Base-by-base conservation (phyloP, 805 yeast species). In the Debaryomyces tyrocola region DNA sequence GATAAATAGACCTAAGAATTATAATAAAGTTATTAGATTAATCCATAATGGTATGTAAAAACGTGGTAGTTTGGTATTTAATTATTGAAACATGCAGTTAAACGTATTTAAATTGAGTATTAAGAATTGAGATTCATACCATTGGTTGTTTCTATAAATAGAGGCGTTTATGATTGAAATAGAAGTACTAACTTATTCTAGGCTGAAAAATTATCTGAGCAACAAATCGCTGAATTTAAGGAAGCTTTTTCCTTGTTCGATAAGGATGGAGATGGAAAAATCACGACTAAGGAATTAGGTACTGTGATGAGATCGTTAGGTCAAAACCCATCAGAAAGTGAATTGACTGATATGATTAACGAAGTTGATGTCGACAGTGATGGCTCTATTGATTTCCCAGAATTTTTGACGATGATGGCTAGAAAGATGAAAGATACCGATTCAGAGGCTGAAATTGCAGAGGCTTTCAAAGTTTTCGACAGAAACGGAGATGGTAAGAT, bases 221-320 rank as follows among this genome's bases (percentile, higher is more conserved):
- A 90, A 70, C 99, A 94, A 74, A 90, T 94, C 58, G 86, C 94
- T 49, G 98, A 94, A 62, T 94, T 94, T 74, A 90, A 90, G 70
- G 99, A 94, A 76, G 99, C 99, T 5, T 94, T 94, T 67, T 90
- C 97, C 51, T 81, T 94, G 54, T 94, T 94, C 59, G 99, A 94
- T 77, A 90, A 90, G 68, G 96, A 94, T 67, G 87, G 91, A 63
- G 97, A 91, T 70, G 99, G 99, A 55, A 89, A 90, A 64, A 94
- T 94, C 75, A 90, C 97, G 48, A 88, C 97, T 58, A 82, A 88
- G 62, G 99, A 94, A 73, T 79, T 94, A 57, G 97, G 98, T 54
- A 90, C 97, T 4, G 99, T 94, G 44, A 94, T 94, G 99, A 86
- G 99, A 74, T 89, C 97, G n/a, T 78, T 94, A 63, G 99, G 99